Evolutionary conservation across 805 yeast species (phyloP).

Genomic region (Saturnispora serradocipensis): DNA sequence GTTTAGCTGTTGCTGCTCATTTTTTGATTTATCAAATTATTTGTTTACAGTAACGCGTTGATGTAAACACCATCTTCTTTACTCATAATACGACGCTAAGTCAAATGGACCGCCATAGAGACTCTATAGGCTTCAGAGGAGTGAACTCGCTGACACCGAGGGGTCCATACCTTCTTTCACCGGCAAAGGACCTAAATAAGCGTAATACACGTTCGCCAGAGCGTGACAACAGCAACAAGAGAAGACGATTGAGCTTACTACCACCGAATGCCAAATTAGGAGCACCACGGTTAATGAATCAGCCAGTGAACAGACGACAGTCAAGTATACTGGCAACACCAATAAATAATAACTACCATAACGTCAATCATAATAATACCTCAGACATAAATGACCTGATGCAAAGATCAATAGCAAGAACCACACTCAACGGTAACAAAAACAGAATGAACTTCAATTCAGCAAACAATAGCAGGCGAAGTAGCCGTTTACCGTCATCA

Average conservation of each 20-base stretch:
- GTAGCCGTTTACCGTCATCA: constrained; percentile 7
- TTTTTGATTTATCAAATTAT: background rate
- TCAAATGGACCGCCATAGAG: constrained; percentile 1
- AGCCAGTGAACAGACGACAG: constrained; percentile 18
- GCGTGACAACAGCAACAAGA: constrained; percentile 9
- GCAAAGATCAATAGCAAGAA: constrained; percentile 23
- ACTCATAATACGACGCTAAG: background rate
- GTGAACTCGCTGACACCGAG: constrained; percentile 12
- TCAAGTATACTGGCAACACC: constrained; percentile 11
- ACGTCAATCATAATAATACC: background rate
- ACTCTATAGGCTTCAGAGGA: background rate
- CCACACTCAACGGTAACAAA: background rate
- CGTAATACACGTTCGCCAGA: constrained; percentile 11
- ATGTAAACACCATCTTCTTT: background rate
- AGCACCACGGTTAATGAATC: constrained; percentile 23
- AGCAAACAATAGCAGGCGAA: constrained; percentile 12
- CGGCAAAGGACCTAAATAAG: constrained; percentile 6
- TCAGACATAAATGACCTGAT: constrained; percentile 20
- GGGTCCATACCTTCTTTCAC: constrained; percentile 15
- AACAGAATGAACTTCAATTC: constrained; percentile 1
- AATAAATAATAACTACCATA: constrained; percentile 10
- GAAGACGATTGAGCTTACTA: constrained; percentile 22
- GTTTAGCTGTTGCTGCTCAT: background rate
- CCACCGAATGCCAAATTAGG: constrained; percentile 24
- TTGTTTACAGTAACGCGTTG: background rate